These are phyloP conservation scores for Dryas integrifolia DNA, from an alignment of 331 rosid species.

Conservation along the genomic window DNA sequence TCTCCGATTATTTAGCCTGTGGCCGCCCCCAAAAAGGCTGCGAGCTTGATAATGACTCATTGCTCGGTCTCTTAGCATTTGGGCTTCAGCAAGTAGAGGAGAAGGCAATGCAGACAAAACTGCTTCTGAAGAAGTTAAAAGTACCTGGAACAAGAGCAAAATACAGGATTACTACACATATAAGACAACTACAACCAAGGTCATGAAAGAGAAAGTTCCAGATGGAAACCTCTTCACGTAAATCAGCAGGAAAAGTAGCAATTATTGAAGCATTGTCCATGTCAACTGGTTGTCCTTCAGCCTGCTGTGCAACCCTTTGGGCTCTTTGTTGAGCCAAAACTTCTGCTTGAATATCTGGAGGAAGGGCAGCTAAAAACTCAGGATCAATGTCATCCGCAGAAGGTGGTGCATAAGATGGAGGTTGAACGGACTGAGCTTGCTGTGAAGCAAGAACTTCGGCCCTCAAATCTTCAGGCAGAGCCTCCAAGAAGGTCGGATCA, in stretches of 20 bases:
- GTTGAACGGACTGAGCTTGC: conserved; percentile 92
- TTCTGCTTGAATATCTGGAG: conserved; percentile 96
- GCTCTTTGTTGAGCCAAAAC: conserved; percentile 97
- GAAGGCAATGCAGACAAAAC: conserved; percentile 94
- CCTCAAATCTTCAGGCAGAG: conserved; percentile 89
- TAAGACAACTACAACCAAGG: not conserved
- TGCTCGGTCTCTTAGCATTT: conserved; percentile 91
- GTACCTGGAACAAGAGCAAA: conserved; percentile 57
- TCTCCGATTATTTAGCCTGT: conserved; percentile 77
- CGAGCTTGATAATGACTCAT: conserved; percentile 98
- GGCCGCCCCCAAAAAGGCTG: conserved; percentile 75
- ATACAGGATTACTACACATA: not conserved
- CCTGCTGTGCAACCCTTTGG: conserved; percentile 86
- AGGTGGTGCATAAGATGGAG: conserved; percentile 83
- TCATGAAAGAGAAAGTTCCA: conserved; percentile 19
- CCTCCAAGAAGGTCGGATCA: conserved; percentile 98
- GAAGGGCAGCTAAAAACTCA: conserved; percentile 98
- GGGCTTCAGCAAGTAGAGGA: conserved; percentile 92
- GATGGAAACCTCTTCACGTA: conserved; percentile 90
- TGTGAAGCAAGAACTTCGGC: conserved; percentile 98
- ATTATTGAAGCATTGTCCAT: conserved; percentile 98
- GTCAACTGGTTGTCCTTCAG: conserved; percentile 98
- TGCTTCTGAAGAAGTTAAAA: conserved; percentile 94
- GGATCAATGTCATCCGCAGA: conserved; percentile 95
- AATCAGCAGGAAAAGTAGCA: conserved; percentile 98